phyloP scores from a whole-genome alignment of 352 stramenopile species.

The Phytophthora fragariaefolia region DNA sequence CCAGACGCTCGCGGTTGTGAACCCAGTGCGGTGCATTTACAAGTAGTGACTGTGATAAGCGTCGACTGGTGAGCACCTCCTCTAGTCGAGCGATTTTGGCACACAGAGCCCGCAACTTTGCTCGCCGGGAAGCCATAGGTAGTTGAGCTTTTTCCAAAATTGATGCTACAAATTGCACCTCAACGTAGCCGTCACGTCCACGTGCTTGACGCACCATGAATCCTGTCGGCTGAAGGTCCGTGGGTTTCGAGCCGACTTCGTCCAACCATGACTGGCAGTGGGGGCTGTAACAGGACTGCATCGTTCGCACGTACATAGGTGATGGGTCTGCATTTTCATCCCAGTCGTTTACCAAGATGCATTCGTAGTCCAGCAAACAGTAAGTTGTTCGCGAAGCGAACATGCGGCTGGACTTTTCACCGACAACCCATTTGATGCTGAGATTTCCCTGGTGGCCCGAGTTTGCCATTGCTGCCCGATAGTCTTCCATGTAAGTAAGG shows the following conservation, averaged over 20 bases:
- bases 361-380: conserved; percentile 81
- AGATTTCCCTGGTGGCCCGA: conserved; percentile 64
- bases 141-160: conserved; percentile 78
- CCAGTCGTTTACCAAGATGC: conserved; percentile 80
- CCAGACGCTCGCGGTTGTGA: conserved; percentile 60
- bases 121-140: conserved; percentile 55
- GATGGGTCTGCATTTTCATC: conserved; percentile 47
- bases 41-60: conserved; percentile 72
- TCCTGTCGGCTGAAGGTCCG: conserved; percentile 67
- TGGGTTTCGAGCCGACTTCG: conserved; percentile 56
- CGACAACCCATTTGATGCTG: conserved; percentile 76
- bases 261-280: conserved; percentile 71
- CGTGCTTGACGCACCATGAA: conserved; percentile 79
- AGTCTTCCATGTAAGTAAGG: conserved; percentile 55
- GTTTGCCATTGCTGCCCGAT: conserved; percentile 48
- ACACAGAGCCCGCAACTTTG: conserved; percentile 64
- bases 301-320: conserved; percentile 74
- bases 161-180: conserved; percentile 78
- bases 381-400: conserved; percentile 72
- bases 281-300: conserved; percentile 72
- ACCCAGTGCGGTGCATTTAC: conserved; percentile 75
- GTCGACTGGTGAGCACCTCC: conserved; percentile 72
- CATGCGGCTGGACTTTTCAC: conserved; percentile 68
- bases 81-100: conserved; percentile 67
- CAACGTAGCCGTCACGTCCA: conserved; percentile 55